phyloP scores from a whole-genome alignment of 306 rosid species.

The Cucurbita pepo region DNA sequence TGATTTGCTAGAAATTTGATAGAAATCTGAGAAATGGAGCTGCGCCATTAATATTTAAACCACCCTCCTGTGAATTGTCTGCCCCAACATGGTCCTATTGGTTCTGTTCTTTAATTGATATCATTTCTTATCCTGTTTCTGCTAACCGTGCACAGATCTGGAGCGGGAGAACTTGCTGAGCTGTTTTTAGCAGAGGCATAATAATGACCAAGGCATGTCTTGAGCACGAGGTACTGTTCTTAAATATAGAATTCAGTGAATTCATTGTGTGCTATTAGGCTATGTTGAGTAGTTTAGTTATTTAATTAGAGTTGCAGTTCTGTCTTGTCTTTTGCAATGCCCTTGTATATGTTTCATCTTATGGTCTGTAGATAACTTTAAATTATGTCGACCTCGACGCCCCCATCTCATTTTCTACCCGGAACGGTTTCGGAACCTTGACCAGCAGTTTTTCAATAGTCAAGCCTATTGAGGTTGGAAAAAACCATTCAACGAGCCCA shows the following conservation, averaged over 20 bases:
- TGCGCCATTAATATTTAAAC: background rate
- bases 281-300: background rate
- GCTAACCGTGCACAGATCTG: background rate
- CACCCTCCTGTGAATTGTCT: background rate
- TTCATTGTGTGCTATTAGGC: background rate
- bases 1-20: conserved; percentile 5
- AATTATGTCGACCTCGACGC: background rate
- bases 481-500: background rate
- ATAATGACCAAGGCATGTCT: conserved; percentile 1
- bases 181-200: background rate
- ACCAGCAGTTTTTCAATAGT: background rate
- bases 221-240: conserved; percentile 3
- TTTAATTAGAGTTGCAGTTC: background rate
- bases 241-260: conserved; percentile 3
- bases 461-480: background rate
- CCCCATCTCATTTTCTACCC: background rate
- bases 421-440: background rate
- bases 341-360: background rate
- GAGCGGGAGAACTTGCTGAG: background rate
- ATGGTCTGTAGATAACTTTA: background rate
- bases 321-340: background rate
- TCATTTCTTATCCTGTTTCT: background rate
- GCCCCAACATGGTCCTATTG: background rate
- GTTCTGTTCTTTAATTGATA: background rate
- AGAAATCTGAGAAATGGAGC: background rate